Percentiles rank a stretch among this genome's conserved stretches.
These are phyloP conservation scores for Rostrohypoxylon terebratum DNA, from an alignment of 495 filamentous ascomycete genomes.

Conservation along the genomic window DNA sequence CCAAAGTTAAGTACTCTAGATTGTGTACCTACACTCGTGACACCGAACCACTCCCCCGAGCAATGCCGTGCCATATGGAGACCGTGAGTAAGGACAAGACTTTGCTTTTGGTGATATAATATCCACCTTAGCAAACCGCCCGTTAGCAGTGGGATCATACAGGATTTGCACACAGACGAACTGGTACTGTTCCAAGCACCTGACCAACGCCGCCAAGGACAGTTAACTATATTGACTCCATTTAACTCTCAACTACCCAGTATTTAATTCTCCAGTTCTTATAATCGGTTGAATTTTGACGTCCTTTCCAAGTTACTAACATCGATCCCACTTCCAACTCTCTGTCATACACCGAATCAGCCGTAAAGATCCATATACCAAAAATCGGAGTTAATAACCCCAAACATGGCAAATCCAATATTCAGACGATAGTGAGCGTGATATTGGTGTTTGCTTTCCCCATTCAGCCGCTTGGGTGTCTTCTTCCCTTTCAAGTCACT, in stretches of 20 bases:
- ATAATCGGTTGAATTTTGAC: not conserved
- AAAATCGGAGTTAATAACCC: not conserved
- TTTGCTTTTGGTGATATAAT: not conserved
- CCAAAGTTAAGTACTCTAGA: not conserved
- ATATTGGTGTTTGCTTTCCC: not conserved
- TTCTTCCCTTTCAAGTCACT: not conserved
- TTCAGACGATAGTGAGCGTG: not conserved
- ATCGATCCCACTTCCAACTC: not conserved
- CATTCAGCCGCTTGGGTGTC: not conserved
- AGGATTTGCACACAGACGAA: slow-evolving; percentile 15
- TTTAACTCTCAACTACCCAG: not conserved
- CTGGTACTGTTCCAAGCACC: not conserved
- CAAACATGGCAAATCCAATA: not conserved
- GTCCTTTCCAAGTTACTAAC: not conserved
- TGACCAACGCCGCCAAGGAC: not conserved
- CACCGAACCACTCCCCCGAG: slow-evolving; percentile 13
- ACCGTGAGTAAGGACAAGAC: slow-evolving; percentile 2
- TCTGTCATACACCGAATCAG: not conserved
- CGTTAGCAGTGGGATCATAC: not conserved
- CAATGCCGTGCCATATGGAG: not conserved
- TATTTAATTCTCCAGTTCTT: not conserved
- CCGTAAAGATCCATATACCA: not conserved
- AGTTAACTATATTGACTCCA: not conserved
- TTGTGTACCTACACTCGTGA: slow-evolving; percentile 3
- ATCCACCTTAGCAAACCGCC: slow-evolving; percentile 22